A percentile compares a stretch with the other conserved stretches of the same genome.
Conservation (phyloP, 2,329 filamentous ascomycete genomes). For the Blumeria hordei region DNA sequence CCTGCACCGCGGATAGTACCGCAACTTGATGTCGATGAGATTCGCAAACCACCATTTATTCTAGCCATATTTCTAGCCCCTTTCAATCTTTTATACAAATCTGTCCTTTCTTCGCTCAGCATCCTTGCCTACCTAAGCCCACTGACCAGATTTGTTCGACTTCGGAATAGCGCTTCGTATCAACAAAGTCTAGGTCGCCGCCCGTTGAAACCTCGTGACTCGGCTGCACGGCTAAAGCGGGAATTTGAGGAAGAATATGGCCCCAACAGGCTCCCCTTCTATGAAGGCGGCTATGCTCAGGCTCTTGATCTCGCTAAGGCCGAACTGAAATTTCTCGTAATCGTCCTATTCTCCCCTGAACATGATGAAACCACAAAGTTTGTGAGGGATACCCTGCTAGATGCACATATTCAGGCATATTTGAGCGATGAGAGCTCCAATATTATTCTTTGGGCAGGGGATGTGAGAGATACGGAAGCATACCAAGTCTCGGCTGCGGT, state of each 20-base stretch:
- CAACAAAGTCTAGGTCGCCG: constrained; percentile 42
- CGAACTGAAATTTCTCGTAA: constrained; percentile 76
- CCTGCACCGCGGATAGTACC: constrained; percentile 70
- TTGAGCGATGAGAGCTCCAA: constrained; percentile 53
- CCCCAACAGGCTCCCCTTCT: constrained; percentile 44
- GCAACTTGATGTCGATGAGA: constrained; percentile 37
- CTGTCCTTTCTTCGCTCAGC: constrained; percentile 44
- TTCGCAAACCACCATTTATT: constrained; percentile 48
- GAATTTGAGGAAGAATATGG: constrained; percentile 94
- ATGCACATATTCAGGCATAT: constrained; percentile 48
- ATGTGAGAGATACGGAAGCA: constrained; percentile 76
- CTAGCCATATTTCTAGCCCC: constrained; percentile 60
- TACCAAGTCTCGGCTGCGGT: constrained; percentile 81
- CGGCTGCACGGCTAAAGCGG: constrained; percentile 65
- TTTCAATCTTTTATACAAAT: constrained; percentile 51
- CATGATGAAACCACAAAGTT: constrained; percentile 79
- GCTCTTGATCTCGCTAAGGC: constrained; percentile 75
- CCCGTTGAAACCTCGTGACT: constrained; percentile 63
- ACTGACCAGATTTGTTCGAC: constrained; percentile 39
- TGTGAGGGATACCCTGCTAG: constrained; percentile 57
- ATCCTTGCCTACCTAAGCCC: constrained; percentile 57
- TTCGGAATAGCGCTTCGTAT: constrained; percentile 28
- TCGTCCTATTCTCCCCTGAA: constrained; percentile 71
- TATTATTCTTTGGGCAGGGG: constrained; percentile 78
- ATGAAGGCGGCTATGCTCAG: constrained; percentile 76